A percentile compares a stretch with the other conserved stretches of the same genome.
Conservation (phyloP, 2,329 filamentous ascomycete genomes). For the Bisporella sp. region DNA sequence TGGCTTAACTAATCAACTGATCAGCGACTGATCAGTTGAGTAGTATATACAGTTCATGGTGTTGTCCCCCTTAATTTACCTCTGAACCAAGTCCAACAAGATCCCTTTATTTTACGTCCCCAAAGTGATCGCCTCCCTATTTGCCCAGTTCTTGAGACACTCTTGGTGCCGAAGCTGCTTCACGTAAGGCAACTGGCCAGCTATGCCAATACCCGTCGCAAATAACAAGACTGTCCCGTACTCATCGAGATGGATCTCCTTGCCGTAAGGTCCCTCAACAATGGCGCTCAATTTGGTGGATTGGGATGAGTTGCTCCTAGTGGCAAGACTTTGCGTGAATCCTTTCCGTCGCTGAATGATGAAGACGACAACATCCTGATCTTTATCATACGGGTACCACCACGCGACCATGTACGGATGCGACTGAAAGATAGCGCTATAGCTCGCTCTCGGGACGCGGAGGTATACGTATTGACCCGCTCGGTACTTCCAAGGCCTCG, state of each 20-base stretch:
- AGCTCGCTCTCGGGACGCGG: constrained; percentile 7
- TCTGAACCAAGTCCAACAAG: neutral
- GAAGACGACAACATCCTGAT: constrained; percentile 1
- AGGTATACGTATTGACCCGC: constrained; percentile 12
- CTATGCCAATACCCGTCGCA: constrained; percentile 11
- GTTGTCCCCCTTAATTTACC: neutral
- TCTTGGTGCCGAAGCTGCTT: neutral
- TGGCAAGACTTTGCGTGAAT: neutral
- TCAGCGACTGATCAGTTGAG: neutral
- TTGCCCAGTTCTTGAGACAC: neutral
- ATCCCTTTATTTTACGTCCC: neutral
- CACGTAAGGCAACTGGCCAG: too few relatives aligned
- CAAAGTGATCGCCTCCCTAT: neutral
- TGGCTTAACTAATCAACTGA: neutral
- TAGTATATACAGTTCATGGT: too few relatives aligned
- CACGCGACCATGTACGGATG: constrained; percentile 10
- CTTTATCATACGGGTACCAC: constrained; percentile 4
- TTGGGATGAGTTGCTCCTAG: neutral
- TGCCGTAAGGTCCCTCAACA: constrained; percentile 12
- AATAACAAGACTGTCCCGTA: constrained; percentile 13
- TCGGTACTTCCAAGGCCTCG: constrained; percentile 7
- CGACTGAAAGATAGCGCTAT: too few relatives aligned
- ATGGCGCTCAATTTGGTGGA: constrained; percentile 1
- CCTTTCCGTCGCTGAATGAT: constrained; percentile 3
- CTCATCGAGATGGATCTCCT: constrained; percentile 4